Base-by-base conservation (phyloP, 2,329 filamentous ascomycete genomes). In the Fusarium longipes region DNA sequence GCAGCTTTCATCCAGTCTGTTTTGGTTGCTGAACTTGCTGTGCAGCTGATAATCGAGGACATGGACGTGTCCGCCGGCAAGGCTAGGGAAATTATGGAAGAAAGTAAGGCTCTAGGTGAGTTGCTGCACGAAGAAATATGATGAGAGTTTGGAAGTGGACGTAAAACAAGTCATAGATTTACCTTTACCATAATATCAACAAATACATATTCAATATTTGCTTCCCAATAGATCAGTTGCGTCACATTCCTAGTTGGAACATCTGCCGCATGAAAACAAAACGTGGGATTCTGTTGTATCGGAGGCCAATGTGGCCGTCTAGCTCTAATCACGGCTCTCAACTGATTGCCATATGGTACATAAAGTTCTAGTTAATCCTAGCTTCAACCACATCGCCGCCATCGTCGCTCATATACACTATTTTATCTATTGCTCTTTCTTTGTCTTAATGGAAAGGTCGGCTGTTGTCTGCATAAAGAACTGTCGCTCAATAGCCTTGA, bases 401-500 rank as follows among this genome's bases (percentile, higher is more conserved):
- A 25, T 47, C 30, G 22, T 68, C 51, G 68, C 39, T 61, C 65
- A n/a, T 66, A 62, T 68, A 27, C 35, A 22, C 29, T 7, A 57
- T 52, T 66, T 47, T 56, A 35, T 78, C 77, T 83, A 85, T 76
- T 82, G 79, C 62, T 86, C 78, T 79, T 88, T 88, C 81, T 88
- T 88, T 18, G 75, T 75, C 76, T 81, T 80, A 39, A 78, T 70
- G 30, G 77, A 72, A 56, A 74, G 70, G 15, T 75, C 75, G 3
- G 77, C 73, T 29, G 78, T 82, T 68, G 80, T 86, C 70, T 87
- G 82, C 71, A 86, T 79, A 76, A 91, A 92, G 70, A 88, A 85
- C 49, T 82, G 80, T 66, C 91, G 85, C 82, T 97, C 93, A 42
- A 91, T 70, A 53, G 89, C 84, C 81, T 97, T 97, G 73, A 97